Percentiles rank a stretch among this genome's conserved stretches.
Evolutionary conservation across 129 eudicot species (phyloP).

Genomic region (Cynara cardunculus): DNA sequence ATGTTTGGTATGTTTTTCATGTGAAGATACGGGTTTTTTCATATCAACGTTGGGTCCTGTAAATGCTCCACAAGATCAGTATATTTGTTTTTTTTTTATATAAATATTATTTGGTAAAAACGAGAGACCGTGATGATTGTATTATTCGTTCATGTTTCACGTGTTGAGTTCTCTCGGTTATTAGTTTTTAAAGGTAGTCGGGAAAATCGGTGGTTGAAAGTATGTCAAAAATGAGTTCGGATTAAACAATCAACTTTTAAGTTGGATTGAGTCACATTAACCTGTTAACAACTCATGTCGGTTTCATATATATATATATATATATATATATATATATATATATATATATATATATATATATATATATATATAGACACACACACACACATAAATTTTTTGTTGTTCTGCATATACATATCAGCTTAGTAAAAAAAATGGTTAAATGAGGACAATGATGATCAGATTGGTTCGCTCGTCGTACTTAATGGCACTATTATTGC

Average conservation of each 20-base stretch:
- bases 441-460: slow-evolving; percentile 23
- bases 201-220: neutral
- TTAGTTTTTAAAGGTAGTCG: neutral
- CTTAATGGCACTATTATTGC: slow-evolving; percentile 23
- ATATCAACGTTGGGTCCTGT: neutral
- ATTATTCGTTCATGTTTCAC: neutral
- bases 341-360: too few species aligned
- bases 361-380: too few species aligned
- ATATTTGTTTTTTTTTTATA: too few species aligned
- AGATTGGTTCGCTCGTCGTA: slow-evolving; percentile 37
- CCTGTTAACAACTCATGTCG: neutral
- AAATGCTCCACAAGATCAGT: neutral
- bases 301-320: neutral
- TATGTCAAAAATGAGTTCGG: neutral
- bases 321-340: too few species aligned
- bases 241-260: neutral
- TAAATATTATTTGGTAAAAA: too few species aligned
- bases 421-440: neutral
- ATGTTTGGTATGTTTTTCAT: neutral
- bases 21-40: neutral
- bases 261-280: neutral
- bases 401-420: neutral
- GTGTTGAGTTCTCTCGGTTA: neutral
- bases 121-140: neutral
- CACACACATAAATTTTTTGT: neutral